Conservation (phyloP, 1,284 basidiomycete species). For the Ceratobasidium sp. region DNA sequence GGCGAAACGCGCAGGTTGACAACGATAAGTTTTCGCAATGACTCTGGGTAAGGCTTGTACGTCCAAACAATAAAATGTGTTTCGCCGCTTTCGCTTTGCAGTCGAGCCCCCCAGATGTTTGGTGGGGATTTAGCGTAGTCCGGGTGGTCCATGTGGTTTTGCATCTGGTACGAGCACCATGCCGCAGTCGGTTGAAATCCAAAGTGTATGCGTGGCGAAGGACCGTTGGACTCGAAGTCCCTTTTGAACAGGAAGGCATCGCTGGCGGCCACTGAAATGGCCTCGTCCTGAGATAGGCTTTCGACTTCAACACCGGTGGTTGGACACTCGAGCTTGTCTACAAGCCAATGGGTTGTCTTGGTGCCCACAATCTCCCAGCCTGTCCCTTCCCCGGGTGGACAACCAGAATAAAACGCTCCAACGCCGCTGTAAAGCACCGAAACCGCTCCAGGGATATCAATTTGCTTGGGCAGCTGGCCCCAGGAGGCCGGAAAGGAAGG, state of each 20-base stretch:
- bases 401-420: constrained; percentile 62
- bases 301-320: constrained; percentile 23
- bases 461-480: constrained; percentile 51
- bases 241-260: constrained; percentile 29
- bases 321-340: constrained; percentile 41
- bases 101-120: background rate
- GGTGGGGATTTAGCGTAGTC: constrained; percentile 23
- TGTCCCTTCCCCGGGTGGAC: constrained; percentile 52
- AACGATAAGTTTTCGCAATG: constrained; percentile 54
- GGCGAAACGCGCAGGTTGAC: constrained; percentile 57
- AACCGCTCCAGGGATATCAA: constrained; percentile 52
- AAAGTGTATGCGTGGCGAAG: constrained; percentile 47
- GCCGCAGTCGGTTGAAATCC: constrained; percentile 58
- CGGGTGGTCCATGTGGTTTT: constrained; percentile 50
- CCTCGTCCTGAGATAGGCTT: constrained; percentile 37
- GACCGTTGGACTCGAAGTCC: constrained; percentile 42
- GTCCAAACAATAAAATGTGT: constrained; percentile 59
- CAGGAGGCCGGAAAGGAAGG: constrained; percentile 52
- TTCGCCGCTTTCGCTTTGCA: constrained; percentile 54
- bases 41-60: constrained; percentile 46
- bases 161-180: constrained; percentile 59
- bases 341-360: constrained; percentile 57
- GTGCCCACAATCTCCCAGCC: constrained; percentile 61
- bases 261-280: constrained; percentile 19
- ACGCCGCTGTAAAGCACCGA: constrained; percentile 71